Percentiles rank a stretch among this genome's conserved stretches.
Evolutionary conservation across 2,329 filamentous ascomycete genomes (phyloP).

Genomic region (Alternaria brassicae): DNA sequence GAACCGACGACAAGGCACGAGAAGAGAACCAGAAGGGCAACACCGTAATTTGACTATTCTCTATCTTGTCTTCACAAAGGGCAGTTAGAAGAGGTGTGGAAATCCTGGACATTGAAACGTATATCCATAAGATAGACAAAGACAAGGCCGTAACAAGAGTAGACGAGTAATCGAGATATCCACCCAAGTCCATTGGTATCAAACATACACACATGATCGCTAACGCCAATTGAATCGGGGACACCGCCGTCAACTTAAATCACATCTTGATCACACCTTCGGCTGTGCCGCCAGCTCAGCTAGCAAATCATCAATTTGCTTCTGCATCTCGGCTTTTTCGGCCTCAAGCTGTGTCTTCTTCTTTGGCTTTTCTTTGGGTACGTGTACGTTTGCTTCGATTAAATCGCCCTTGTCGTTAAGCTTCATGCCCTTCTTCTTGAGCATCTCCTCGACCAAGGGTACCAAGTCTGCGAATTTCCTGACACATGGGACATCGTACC

Average conservation of each 20-base stretch:
- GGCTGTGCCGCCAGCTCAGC: conserved; percentile 4
- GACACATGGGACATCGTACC: conserved; percentile 54
- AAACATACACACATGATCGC: not conserved
- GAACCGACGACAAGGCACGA: not conserved
- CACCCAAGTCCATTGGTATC: not conserved
- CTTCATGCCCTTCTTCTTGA: conserved; percentile 40
- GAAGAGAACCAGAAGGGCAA: not conserved
- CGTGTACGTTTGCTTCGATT: conserved; percentile 7
- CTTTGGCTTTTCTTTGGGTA: conserved; percentile 9
- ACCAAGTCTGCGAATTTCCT: conserved; percentile 53
- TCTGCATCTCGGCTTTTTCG: conserved; percentile 8
- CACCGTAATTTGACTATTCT: not conserved
- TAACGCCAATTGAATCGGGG: not conserved
- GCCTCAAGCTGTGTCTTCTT: conserved; percentile 12
- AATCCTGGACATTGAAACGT: not conserved
- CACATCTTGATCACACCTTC: not conserved
- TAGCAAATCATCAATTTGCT: conserved; percentile 5
- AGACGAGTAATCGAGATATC: not conserved
- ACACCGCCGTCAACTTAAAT: not conserved
- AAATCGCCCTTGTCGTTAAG: conserved; percentile 27
- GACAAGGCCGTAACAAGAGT: not conserved
- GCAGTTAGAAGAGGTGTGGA: not conserved
- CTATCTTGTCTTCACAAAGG: not conserved
- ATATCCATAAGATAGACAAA: not conserved
- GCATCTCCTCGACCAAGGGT: conserved; percentile 43